Conservation (phyloP, 805 yeast species). For the Lipomyces orientalis region DNA sequence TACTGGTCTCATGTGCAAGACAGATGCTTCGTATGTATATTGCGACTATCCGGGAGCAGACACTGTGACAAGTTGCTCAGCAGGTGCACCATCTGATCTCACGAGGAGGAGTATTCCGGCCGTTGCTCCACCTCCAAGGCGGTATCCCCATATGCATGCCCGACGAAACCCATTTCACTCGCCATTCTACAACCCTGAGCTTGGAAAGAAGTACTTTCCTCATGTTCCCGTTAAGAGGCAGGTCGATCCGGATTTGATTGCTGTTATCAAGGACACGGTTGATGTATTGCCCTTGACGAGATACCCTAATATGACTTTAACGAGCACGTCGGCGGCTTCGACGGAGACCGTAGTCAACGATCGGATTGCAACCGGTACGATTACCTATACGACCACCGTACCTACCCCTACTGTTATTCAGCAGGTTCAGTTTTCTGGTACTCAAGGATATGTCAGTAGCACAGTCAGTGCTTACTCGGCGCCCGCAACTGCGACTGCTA, state of each 20-base stretch:
- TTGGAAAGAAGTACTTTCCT: slow-evolving; percentile 27
- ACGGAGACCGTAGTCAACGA: not conserved
- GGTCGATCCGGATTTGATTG: slow-evolving; percentile 2
- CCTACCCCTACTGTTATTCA: slow-evolving; percentile 19
- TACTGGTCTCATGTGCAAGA: slow-evolving; percentile 43
- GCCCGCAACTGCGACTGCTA: slow-evolving; percentile 13
- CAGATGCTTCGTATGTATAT: slow-evolving; percentile 35
- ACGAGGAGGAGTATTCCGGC: not conserved
- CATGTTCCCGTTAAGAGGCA: slow-evolving; percentile 29
- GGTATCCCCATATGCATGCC: slow-evolving; percentile 43
- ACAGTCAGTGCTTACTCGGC: slow-evolving; percentile 5
- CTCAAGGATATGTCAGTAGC: not conserved
- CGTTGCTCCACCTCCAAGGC: not conserved
- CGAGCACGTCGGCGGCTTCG: not conserved
- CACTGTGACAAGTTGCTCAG: slow-evolving; percentile 45
- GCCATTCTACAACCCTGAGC: slow-evolving; percentile 20
- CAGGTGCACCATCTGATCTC: slow-evolving; percentile 40
- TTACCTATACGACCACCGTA: not conserved
- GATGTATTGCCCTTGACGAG: slow-evolving; percentile 1
- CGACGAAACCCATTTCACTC: slow-evolving; percentile 48
- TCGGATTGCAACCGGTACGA: not conserved
- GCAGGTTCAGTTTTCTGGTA: slow-evolving; percentile 11
- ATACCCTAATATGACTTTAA: not conserved
- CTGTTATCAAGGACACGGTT: slow-evolving; percentile 7
- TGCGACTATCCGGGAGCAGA: slow-evolving; percentile 42